Evolutionary conservation across 1,284 basidiomycete species (phyloP).

Genomic region (Sparassis latifolia): DNA sequence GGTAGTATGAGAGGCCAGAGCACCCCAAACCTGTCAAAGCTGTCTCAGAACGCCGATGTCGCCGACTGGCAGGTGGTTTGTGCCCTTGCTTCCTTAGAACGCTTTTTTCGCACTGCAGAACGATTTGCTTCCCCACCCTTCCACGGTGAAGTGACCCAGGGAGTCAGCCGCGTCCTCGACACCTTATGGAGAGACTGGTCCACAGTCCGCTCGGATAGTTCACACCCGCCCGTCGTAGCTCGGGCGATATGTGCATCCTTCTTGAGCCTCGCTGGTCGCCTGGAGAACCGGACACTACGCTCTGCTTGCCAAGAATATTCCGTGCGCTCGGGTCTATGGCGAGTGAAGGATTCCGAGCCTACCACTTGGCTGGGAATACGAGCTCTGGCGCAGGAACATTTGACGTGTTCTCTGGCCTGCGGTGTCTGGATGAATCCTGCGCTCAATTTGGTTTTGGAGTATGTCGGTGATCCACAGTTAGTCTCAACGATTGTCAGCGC

Average conservation of each 20-base stretch:
- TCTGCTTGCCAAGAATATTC: slow-evolving; percentile 21
- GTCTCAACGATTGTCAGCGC: slow-evolving; percentile 9
- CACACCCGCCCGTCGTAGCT: slow-evolving; percentile 19
- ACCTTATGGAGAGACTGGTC: slow-evolving; percentile 39
- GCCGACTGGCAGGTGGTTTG: slow-evolving; percentile 24
- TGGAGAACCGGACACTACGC: slow-evolving; percentile 31
- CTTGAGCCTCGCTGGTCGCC: slow-evolving; percentile 35
- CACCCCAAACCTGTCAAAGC: neutral
- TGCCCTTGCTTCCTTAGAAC: slow-evolving; percentile 16
- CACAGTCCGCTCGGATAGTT: slow-evolving; percentile 10
- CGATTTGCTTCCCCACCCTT: slow-evolving; percentile 8
- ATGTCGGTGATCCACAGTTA: slow-evolving; percentile 2
- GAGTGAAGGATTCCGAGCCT: neutral
- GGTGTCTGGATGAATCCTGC: slow-evolving; percentile 13
- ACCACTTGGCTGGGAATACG: slow-evolving; percentile 1
- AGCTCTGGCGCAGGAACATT: slow-evolving; percentile 11
- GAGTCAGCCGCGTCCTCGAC: slow-evolving; percentile 26
- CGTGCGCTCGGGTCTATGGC: slow-evolving; percentile 5
- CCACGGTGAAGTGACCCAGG: slow-evolving; percentile 1
- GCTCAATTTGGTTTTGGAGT: slow-evolving; percentile 10
- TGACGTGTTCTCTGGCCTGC: slow-evolving; percentile 11
- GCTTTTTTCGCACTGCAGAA: slow-evolving; percentile 21
- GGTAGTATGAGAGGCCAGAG: slow-evolving; percentile 1
- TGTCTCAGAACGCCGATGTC: slow-evolving; percentile 8
- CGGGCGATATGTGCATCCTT: slow-evolving; percentile 39